A percentile compares a stretch with the other conserved stretches of the same genome.
These are phyloP conservation scores for Dactylonectria estremocensis DNA, from an alignment of 2,329 filamentous ascomycete species.

Conservation along the genomic window DNA sequence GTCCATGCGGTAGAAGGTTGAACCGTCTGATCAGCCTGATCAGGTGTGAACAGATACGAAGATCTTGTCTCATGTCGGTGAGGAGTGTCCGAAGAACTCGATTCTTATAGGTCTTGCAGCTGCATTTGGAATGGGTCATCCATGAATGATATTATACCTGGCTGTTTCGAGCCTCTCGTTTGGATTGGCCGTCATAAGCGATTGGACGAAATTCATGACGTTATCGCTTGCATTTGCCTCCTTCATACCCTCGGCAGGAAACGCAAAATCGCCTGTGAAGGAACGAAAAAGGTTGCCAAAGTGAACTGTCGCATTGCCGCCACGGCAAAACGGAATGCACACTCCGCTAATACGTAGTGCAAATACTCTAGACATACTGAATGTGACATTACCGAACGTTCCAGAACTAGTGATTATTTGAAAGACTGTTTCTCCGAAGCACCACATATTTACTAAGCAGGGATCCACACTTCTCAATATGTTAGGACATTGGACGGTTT, in stretches of 20 bases:
- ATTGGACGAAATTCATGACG: neutral
- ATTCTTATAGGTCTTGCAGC: neutral
- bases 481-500: neutral
- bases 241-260: neutral
- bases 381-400: conserved; percentile 16
- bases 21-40: neutral
- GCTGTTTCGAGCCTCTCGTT: neutral
- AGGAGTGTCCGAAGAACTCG: neutral
- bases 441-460: conserved; percentile 29
- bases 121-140: neutral
- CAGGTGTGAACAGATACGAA: neutral
- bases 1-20: no score
- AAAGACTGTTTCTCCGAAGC: conserved; percentile 27
- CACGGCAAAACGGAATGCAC: no score
- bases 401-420: conserved; percentile 21
- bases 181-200: conserved; percentile 7
- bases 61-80: neutral
- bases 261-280: neutral
- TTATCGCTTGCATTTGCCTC: neutral
- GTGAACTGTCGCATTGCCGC: no score
- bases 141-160: neutral
- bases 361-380: no score
- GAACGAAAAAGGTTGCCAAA: conserved; percentile 14
- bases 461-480: conserved; percentile 1
- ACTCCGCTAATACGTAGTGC: no score